Conservation (phyloP, 2,329 filamentous ascomycete genomes). For the Shiraia bambusicola region DNA sequence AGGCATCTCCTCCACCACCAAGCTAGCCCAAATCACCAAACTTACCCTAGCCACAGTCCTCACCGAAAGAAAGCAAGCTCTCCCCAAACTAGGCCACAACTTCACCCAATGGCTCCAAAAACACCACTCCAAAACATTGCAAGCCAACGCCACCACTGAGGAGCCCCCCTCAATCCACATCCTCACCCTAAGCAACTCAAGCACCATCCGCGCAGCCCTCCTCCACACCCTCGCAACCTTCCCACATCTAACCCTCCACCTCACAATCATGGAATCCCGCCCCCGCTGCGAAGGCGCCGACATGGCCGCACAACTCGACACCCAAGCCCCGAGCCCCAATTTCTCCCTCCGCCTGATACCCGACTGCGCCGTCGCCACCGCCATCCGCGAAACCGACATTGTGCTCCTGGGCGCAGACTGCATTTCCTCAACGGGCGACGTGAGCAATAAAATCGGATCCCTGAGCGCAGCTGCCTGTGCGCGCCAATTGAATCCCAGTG, state of each 20-base stretch:
- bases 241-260: constrained; percentile 48
- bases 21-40: constrained; percentile 1
- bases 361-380: constrained; percentile 61
- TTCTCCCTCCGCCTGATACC: constrained; percentile 60
- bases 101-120: constrained; percentile 11
- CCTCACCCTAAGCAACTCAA: constrained; percentile 51
- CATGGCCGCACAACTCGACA: too few relatives aligned
- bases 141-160: background rate
- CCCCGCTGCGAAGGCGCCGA: constrained; percentile 66
- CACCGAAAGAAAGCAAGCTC: constrained; percentile 3
- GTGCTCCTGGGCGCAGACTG: constrained; percentile 66
- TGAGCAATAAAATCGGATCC: constrained; percentile 69
- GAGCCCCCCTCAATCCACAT: constrained; percentile 13
- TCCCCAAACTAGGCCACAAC: constrained; percentile 1
- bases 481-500: constrained; percentile 50
- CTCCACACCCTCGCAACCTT: constrained; percentile 42
- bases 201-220: constrained; percentile 58
- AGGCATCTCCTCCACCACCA: background rate
- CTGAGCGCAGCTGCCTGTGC: constrained; percentile 60
- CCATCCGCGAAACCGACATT: constrained; percentile 55
- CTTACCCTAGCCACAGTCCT: constrained; percentile 4
- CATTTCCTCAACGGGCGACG: constrained; percentile 58
- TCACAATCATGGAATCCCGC: constrained; percentile 66
- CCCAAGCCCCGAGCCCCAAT: too few relatives aligned
- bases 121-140: constrained; percentile 1